Evolutionary conservation across 768 basidiomycete genomes (phyloP).

Genomic region (Mycena pura): DNA sequence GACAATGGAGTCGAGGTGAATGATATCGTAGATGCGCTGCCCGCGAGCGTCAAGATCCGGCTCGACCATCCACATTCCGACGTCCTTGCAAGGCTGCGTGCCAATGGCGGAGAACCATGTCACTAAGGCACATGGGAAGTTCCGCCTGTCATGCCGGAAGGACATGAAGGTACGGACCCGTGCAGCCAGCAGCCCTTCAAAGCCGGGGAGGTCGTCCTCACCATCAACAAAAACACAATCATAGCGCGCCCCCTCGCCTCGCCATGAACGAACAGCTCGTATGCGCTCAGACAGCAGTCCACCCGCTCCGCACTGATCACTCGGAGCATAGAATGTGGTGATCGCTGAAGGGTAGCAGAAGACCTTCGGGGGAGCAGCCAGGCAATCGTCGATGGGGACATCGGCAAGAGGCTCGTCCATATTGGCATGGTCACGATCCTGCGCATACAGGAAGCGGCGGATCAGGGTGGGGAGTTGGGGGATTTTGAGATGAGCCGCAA

Average conservation of each 20-base stretch:
- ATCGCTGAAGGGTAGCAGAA: constrained; percentile 35
- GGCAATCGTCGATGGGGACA: constrained; percentile 25
- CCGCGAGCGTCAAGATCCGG: constrained; percentile 31
- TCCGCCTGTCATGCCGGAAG: constrained; percentile 22
- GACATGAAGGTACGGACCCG: constrained; percentile 37
- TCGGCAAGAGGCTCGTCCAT: constrained; percentile 1
- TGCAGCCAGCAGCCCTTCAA: constrained; percentile 31
- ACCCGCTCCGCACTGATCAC: constrained; percentile 26
- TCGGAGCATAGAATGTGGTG: constrained; percentile 34
- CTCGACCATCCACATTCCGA: constrained; percentile 39
- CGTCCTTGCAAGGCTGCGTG: constrained; percentile 27
- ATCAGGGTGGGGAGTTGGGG: constrained; percentile 28
- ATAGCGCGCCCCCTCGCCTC: constrained; percentile 1
- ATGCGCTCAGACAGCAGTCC: constrained; percentile 29
- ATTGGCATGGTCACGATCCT: constrained; percentile 24
- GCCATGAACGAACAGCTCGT: constrained; percentile 26
- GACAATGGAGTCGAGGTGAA: constrained; percentile 39
- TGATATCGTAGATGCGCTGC: constrained; percentile 25
- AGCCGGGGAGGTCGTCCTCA: constrained; percentile 29
- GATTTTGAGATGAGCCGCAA: constrained; percentile 16
- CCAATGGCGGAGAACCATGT: constrained; percentile 34
- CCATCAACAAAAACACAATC: constrained; percentile 32
- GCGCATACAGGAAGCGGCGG: constrained; percentile 35
- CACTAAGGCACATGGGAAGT: constrained; percentile 38
- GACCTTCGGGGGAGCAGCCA: constrained; percentile 25